These are phyloP conservation scores for Euphorbia pulcherrima DNA, from an alignment of 345 rosid genomes.

Conservation along the genomic window DNA sequence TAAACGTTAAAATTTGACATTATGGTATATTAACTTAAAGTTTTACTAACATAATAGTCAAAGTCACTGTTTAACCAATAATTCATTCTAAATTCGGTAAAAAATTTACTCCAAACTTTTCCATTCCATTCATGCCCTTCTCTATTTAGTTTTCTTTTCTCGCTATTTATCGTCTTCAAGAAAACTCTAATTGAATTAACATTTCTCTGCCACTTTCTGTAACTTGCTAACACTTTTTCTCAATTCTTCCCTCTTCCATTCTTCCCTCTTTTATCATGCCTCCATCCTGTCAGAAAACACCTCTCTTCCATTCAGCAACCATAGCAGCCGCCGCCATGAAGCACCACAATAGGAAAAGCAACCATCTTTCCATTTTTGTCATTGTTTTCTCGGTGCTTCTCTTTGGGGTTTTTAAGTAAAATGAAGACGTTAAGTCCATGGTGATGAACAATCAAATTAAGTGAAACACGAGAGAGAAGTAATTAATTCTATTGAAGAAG, in stretches of 20 bases:
- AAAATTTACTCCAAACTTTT: too few species aligned
- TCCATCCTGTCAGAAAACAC: slow-evolving; percentile 36
- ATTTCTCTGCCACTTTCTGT: slow-evolving; percentile 5
- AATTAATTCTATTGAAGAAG: too few species aligned
- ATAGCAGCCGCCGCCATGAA: slow-evolving; percentile 49
- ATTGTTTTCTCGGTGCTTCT: slow-evolving; percentile 51
- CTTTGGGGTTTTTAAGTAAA: slow-evolving; percentile 47
- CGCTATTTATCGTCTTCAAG: slow-evolving; percentile 37
- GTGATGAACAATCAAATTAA: too few species aligned
- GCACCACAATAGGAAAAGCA: slow-evolving; percentile 58
- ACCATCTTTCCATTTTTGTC: slow-evolving; percentile 60
- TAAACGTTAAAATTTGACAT: too few species aligned
- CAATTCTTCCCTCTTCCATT: neutral
- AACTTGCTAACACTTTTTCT: slow-evolving; percentile 18
- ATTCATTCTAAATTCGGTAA: too few species aligned
- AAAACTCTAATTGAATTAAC: slow-evolving; percentile 38
- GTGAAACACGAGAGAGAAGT: too few species aligned
- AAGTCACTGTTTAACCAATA: too few species aligned
- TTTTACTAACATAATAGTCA: too few species aligned
- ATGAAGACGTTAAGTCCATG: slow-evolving; percentile 44
- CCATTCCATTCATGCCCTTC: too few species aligned
- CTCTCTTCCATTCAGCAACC: slow-evolving; percentile 27
- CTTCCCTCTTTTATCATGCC: slow-evolving; percentile 44
- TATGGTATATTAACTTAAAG: too few species aligned
- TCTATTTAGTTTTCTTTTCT: too few species aligned